Percentiles rank a stretch among this genome's conserved stretches.
These are phyloP conservation scores for Citrus inodora DNA, from an alignment of 345 rosid genomes.

Conservation along the genomic window DNA sequence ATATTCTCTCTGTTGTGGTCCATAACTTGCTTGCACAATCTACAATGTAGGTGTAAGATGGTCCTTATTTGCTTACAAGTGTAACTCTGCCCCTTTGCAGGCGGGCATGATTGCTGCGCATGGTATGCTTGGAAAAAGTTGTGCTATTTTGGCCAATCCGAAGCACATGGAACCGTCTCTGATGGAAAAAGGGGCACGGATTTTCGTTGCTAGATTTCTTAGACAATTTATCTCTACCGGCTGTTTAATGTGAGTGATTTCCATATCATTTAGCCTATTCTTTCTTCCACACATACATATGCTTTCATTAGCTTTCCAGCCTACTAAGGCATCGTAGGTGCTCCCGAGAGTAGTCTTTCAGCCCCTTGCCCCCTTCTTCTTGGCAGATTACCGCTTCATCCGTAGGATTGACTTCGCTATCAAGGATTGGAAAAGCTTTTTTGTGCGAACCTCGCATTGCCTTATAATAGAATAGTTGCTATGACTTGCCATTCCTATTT, in stretches of 20 bases:
- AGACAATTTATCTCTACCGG: slow-evolving; percentile 68
- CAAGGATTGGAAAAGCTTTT: too few species aligned
- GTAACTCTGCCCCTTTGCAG: slow-evolving; percentile 28
- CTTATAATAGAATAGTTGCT: too few species aligned
- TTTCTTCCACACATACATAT: background rate
- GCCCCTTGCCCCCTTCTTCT: too few species aligned
- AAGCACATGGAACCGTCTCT: slow-evolving; percentile 78
- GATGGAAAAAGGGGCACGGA: slow-evolving; percentile 67
- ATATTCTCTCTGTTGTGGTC: too few species aligned
- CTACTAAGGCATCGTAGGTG: too few species aligned
- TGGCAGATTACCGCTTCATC: too few species aligned
- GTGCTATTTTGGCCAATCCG: slow-evolving; percentile 51
- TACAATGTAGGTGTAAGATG: background rate
- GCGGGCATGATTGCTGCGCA: slow-evolving; percentile 76
- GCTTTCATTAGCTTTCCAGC: background rate
- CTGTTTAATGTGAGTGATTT: slow-evolving; percentile 54
- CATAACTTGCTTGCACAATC: too few species aligned
- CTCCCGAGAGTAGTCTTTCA: too few species aligned
- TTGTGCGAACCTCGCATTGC: too few species aligned
- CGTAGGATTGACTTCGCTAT: too few species aligned
- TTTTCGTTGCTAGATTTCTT: slow-evolving; percentile 74
- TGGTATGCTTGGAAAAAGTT: slow-evolving; percentile 51
- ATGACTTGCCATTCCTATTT: too few species aligned
- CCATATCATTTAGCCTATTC: background rate
- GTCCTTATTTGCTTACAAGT: background rate